These are phyloP conservation scores for Ogataea nonfermentans DNA, from an alignment of 805 yeast genomes.

Conservation along the genomic window DNA sequence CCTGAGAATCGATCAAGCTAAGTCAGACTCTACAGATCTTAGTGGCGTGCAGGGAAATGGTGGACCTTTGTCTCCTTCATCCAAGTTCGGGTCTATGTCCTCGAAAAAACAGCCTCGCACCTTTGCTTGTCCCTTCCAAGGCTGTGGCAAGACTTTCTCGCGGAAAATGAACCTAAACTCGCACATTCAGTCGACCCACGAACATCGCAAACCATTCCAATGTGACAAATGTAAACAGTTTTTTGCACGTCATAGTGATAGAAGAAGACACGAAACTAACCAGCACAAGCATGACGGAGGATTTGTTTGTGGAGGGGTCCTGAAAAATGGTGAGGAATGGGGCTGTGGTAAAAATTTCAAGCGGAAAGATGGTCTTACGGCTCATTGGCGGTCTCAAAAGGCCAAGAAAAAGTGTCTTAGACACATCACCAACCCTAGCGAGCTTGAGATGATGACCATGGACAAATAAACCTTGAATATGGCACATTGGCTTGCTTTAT, in stretches of 20 bases:
- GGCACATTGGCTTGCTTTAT: conserved; percentile 5
- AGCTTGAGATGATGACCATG: conserved; percentile 13
- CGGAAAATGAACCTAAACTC: conserved; percentile 35
- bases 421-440: conserved; percentile 12
- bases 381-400: conserved; percentile 37
- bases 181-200: conserved; percentile 35
- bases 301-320: conserved; percentile 31
- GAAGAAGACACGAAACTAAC: conserved; percentile 35
- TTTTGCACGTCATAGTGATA: conserved; percentile 36
- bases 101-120: conserved; percentile 16
- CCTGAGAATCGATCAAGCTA: conserved; percentile 13
- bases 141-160: conserved; percentile 33
- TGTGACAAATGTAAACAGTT: conserved; percentile 30
- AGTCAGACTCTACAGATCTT: background rate
- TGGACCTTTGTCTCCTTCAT: conserved; percentile 11
- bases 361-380: conserved; percentile 36
- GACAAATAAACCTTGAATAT: conserved; percentile 1
- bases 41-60: conserved; percentile 4
- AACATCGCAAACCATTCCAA: conserved; percentile 33
- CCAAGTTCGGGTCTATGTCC: conserved; percentile 4
- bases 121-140: conserved; percentile 28
- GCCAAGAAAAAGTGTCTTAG: conserved; percentile 35
- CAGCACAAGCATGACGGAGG: conserved; percentile 30
- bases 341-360: conserved; percentile 37
- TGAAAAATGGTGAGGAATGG: conserved; percentile 32